Percentiles rank a stretch among this genome's conserved stretches.
phyloP scores from a whole-genome alignment of 1,139 yeast species.

The Zygoascus sp. region DNA sequence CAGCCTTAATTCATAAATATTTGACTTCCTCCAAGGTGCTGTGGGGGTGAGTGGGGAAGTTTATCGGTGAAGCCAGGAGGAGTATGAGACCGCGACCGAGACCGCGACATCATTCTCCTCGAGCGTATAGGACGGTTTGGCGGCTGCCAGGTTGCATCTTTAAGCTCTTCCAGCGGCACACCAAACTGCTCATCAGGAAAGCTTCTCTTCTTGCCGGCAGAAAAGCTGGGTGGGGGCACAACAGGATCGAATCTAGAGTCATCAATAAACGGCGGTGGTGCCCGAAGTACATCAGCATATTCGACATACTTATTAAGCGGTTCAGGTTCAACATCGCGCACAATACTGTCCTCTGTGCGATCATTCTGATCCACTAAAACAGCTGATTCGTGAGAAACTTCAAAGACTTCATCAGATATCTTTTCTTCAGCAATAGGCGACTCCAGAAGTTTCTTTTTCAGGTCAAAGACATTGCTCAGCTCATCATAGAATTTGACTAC shows the following conservation, averaged over 20 bases:
- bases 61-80: not conserved
- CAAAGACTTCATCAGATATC: not conserved
- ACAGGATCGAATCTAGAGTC: not conserved
- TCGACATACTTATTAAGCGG: not conserved
- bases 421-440: not conserved
- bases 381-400: not conserved
- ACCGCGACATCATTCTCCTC: not conserved
- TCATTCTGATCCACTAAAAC: not conserved
- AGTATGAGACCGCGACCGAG: too few relatives aligned
- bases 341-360: too few relatives aligned
- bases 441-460: slow-evolving; percentile 4
- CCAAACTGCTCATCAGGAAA: slow-evolving; percentile 2
- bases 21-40: not conserved
- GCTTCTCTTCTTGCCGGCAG: slow-evolving; percentile 4
- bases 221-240: slow-evolving; percentile 1
- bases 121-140: not conserved
- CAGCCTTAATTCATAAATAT: slow-evolving; percentile 1
- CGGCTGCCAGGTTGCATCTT: slow-evolving; percentile 3
- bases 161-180: slow-evolving; percentile 2
- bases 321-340: not conserved
- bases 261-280: slow-evolving; percentile 4
- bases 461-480: slow-evolving; percentile 27
- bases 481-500: slow-evolving; percentile 64
- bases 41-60: not conserved
- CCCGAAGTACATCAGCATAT: not conserved